Evolutionary conservation across 2,329 filamentous ascomycete genomes (phyloP), one percentile per base, ranked within the genome.

Genomic region (Exophiala phaeomuriformis): DNA sequence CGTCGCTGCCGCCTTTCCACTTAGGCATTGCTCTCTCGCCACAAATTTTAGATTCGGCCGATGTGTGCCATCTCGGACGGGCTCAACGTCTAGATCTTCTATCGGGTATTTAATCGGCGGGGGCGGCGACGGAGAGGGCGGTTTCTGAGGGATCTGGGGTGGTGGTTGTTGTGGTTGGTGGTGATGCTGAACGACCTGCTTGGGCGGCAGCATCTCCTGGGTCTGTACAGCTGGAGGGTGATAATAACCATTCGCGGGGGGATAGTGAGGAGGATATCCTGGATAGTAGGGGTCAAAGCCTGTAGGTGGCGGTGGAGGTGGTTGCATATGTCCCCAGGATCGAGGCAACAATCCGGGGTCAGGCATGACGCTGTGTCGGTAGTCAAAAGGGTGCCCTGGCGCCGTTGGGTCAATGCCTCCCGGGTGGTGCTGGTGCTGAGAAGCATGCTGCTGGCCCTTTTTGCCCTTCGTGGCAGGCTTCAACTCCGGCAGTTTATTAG

Each of bases 21-120:
- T 79, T 2, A 9, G 41, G 19, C 46, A 49, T 49, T 62, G 59
- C 12, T 56, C 50, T 49, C 77, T 78, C 56, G 85, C 88, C 62
- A 94, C 75, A 66, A 87, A 95, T 53, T 87, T 88, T 44, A 97
- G 72, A 1, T 80, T 72, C 2, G 93, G 93, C 9, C 93, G 83
- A 52, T 82, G 78, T 40, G 77, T 69, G 7, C 77, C 82, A 49
- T 84, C 79, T 29, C 73, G 72, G 52, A 81, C 80, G 1, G 85
- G 84, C 27, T 84, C 78, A 28, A 97, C 77, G 61, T 95, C 86
- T 46, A 97, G 72, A 70, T 98, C 93, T 65, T 98, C 93, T 57
- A 95, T 95, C 0, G 93, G 93, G 67, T 96, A 97, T 67, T 95
- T 96, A 57, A 93, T 85, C 1, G 84, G 81, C 1, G 87, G 86